Percentiles rank a stretch among this genome's conserved stretches.
Evolutionary conservation across 2,329 filamentous ascomycete species (phyloP).

Genomic region (Lasiodiplodia hormozganensis): DNA sequence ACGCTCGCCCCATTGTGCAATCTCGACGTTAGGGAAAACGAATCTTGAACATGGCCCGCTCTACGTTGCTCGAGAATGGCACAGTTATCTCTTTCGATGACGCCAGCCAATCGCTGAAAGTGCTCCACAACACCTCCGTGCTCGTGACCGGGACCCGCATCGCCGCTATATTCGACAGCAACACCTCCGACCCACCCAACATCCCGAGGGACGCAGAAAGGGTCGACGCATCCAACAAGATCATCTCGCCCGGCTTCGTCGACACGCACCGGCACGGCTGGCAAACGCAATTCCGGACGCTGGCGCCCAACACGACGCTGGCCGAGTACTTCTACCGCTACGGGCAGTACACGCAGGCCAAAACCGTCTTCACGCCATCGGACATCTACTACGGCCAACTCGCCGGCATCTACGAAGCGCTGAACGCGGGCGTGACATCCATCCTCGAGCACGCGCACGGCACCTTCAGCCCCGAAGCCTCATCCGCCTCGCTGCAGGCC

Average conservation of each 20-base stretch:
- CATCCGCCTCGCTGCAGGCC: slow-evolving; percentile 55
- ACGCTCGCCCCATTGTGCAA: neutral
- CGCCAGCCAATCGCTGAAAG: slow-evolving; percentile 40
- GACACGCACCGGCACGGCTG: slow-evolving; percentile 59
- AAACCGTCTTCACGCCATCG: slow-evolving; percentile 31
- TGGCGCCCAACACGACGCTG: slow-evolving; percentile 57
- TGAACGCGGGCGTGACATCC: slow-evolving; percentile 61
- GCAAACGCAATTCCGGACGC: slow-evolving; percentile 63
- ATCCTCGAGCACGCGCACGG: slow-evolving; percentile 60
- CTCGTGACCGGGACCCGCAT: slow-evolving; percentile 51
- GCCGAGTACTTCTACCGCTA: slow-evolving; percentile 29
- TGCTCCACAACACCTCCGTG: slow-evolving; percentile 51
- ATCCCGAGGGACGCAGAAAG: slow-evolving; percentile 47
- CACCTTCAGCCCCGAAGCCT: slow-evolving; percentile 52
- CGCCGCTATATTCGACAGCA: slow-evolving; percentile 39
- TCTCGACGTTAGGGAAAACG: neutral
- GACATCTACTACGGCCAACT: slow-evolving; percentile 38
- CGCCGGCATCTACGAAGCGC: slow-evolving; percentile 55
- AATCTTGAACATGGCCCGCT: neutral
- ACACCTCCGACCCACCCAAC: slow-evolving; percentile 27
- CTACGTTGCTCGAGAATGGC: slow-evolving; percentile 42
- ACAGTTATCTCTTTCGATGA: slow-evolving; percentile 53
- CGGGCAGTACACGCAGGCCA: slow-evolving; percentile 17
- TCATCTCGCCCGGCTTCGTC: slow-evolving; percentile 63
- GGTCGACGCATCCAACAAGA: slow-evolving; percentile 56